Evolutionary conservation across 164 flowering plant genomes (phyloP).

Genomic region (Magnolia kwangsiensis): DNA sequence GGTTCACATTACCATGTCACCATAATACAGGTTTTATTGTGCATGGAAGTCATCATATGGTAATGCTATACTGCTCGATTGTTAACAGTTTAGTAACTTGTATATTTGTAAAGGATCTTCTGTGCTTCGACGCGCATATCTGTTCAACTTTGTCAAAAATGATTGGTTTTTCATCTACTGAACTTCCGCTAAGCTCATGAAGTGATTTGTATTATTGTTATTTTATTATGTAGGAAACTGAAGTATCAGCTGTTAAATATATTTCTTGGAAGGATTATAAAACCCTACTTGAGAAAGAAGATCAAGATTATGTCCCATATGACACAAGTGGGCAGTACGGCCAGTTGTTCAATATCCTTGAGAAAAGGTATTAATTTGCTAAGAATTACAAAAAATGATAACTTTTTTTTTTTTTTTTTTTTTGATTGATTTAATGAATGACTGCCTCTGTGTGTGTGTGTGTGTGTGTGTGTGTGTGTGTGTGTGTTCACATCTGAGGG

Average conservation of each 20-base stretch:
- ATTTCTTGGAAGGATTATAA: constrained; percentile 61
- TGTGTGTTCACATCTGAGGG: not conserved
- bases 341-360: constrained; percentile 66
- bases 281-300: constrained; percentile 57
- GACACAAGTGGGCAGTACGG: constrained; percentile 65
- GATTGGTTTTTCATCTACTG: not conserved
- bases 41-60: not conserved
- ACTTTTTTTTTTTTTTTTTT: not conserved
- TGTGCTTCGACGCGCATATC: not conserved
- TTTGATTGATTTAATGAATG: constrained; percentile 1
- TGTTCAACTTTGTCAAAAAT: not conserved
- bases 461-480: too few species aligned
- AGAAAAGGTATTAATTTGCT: constrained; percentile 44
- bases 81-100: too few species aligned
- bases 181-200: not conserved
- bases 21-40: not conserved
- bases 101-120: too few species aligned
- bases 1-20: not conserved
- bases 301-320: constrained; percentile 76
- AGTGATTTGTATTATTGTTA: not conserved
- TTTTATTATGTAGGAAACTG: constrained; percentile 52
- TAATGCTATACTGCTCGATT: too few species aligned
- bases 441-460: too few species aligned
- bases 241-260: constrained; percentile 93
- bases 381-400: not conserved